These are phyloP conservation scores for Lepraria neglecta DNA, from an alignment of 495 filamentous ascomycete species.

Conservation along the genomic window DNA sequence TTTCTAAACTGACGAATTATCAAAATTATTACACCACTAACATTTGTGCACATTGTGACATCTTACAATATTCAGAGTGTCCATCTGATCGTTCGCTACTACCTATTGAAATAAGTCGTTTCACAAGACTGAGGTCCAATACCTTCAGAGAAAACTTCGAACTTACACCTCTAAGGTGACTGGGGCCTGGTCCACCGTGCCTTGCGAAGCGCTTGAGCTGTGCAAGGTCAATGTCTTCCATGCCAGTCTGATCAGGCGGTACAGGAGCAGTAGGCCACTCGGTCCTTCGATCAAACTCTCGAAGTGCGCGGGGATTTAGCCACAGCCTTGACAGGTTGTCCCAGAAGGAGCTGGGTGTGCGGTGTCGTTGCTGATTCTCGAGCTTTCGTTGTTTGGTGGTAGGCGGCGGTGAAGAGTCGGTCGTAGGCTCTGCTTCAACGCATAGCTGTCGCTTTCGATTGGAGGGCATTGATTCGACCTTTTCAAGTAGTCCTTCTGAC, in stretches of 20 bases:
- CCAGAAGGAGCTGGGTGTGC: slow-evolving; percentile 19
- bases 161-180: too few relatives aligned
- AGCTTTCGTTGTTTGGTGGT: slow-evolving; percentile 14
- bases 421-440: slow-evolving; percentile 12
- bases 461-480: slow-evolving; percentile 25
- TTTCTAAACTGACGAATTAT: too few relatives aligned
- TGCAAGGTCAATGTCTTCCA: slow-evolving; percentile 6
- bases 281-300: slow-evolving; percentile 31
- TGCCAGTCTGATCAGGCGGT: too few relatives aligned
- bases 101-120: slow-evolving; percentile 8
- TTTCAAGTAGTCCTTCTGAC: slow-evolving; percentile 29
- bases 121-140: slow-evolving; percentile 13
- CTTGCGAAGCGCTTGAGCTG: too few relatives aligned
- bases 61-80: too few relatives aligned
- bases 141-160: slow-evolving; percentile 9
- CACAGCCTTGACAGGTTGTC: slow-evolving; percentile 23
- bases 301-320: slow-evolving; percentile 23
- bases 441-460: slow-evolving; percentile 10
- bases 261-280: too few relatives aligned
- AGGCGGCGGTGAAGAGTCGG: slow-evolving; percentile 12
- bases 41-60: too few relatives aligned
- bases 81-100: too few relatives aligned
- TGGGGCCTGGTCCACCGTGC: too few relatives aligned
- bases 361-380: slow-evolving; percentile 14
- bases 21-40: too few relatives aligned